Base-by-base conservation (phyloP, 1,139 yeast genomes). In the Petasospora rhodanensis region DNA sequence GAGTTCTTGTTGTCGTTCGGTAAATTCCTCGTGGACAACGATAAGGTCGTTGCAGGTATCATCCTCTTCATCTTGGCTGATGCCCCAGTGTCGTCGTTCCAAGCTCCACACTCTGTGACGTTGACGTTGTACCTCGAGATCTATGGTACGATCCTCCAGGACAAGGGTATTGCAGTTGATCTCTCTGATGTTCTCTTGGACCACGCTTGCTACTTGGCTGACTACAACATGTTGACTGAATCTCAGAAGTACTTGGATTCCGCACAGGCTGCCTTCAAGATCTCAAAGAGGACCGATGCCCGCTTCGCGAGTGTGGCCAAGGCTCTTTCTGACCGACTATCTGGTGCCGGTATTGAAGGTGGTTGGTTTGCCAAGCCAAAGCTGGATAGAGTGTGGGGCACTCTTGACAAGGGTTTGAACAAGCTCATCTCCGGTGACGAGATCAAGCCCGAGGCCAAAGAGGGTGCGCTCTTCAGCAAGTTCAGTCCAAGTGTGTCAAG, bases 381-480 rank as follows among this genome's bases (percentile, higher is more conserved):
- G 47, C 64, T 87, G 39, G 95, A 87, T 49, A 81, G 76, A 51
- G 79, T 87, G 40, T 83, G 94, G 93, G 91, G 89, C 7, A 87
- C 82, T 33, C 65, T 87, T 41, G 95, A 86, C 54, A 76, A 75
- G 49, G 72, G 79, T n/a, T 75, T 79, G 52, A 76, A 74, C 50
- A 86, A 86, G 56, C 85, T 89, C 54, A 91, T 91, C 43, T 85
- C 95, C 4, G 98, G 97, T 10, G 96, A 85, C 34, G 89, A 79
- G 26, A 58, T 47, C n/a, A 60, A 61, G 7, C 41, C 64, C 4
- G 63, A 59, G 20, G 24, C 51, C 2, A 61, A 59, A 22, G 73
- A 72, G 18, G 69, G 62, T 24, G 82, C 82, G 7, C 77, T 80
- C 0, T 84, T 84, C 59, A 81, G 85, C 37, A 80, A 79, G 43